Percentiles rank a stretch among this genome's conserved stretches.
Conservation (phyloP, 2,329 filamentous ascomycete species). For the Aquanectria penicillioides region DNA sequence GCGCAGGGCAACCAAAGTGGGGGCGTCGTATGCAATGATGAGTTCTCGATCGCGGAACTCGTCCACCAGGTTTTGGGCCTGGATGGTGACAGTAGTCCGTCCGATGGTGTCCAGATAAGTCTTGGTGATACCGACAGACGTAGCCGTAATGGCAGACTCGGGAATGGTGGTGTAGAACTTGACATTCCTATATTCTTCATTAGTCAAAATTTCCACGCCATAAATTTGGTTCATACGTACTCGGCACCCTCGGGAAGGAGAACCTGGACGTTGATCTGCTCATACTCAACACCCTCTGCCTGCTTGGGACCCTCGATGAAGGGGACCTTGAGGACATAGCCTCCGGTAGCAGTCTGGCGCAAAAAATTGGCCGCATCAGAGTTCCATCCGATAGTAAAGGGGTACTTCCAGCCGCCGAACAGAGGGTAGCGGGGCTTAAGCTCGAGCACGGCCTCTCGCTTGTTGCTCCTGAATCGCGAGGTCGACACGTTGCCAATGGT, state of each 20-base stretch:
- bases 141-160: constrained; percentile 65
- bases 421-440: constrained; percentile 95
- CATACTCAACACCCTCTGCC: constrained; percentile 86
- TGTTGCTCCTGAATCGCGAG: constrained; percentile 82
- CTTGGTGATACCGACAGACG: constrained; percentile 72
- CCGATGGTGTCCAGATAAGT: constrained; percentile 96
- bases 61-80: constrained; percentile 87
- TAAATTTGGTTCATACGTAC: constrained; percentile 62
- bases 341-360: constrained; percentile 71
- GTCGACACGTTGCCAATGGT: constrained; percentile 98
- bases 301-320: constrained; percentile 94
- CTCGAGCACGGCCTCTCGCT: constrained; percentile 84
- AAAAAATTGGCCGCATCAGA: constrained; percentile 82
- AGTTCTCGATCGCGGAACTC: constrained; percentile 87
- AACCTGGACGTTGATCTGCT: constrained; percentile 80
- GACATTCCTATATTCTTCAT: constrained; percentile 74
- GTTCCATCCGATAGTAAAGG: constrained; percentile 97
- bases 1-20: constrained; percentile 76
- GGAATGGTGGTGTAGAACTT: constrained; percentile 81
- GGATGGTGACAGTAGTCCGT: constrained; percentile 82
- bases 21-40: constrained; percentile 88
- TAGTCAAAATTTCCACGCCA: too few relatives aligned
- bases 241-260: constrained; percentile 91
- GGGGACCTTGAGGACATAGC: constrained; percentile 89
- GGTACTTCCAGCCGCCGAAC: constrained; percentile 98